A percentile compares a stretch with the other conserved stretches of the same genome.
Evolutionary conservation across 164 flowering plant species (phyloP).

Genomic region (Vitis amurensis): DNA sequence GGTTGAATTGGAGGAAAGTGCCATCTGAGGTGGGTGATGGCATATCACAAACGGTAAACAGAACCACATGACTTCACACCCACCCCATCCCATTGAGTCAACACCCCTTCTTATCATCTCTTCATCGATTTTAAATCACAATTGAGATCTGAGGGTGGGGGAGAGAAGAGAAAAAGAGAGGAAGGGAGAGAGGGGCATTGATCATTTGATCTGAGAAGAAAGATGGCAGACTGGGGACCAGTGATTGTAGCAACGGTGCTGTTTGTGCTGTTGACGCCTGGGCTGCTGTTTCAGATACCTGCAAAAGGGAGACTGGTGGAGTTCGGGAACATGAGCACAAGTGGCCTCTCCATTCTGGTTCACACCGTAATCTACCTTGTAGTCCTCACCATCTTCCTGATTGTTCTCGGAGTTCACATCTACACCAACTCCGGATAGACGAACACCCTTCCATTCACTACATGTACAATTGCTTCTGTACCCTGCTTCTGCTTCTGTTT

Average conservation of each 20-base stretch:
- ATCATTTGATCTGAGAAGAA: too few relatives aligned
- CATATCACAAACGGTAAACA: too few relatives aligned
- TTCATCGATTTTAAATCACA: too few relatives aligned
- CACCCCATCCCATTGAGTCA: too few relatives aligned
- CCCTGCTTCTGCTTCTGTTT: too few relatives aligned
- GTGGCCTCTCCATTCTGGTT: constrained; percentile 47
- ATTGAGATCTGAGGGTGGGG: too few relatives aligned
- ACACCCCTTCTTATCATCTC: too few relatives aligned
- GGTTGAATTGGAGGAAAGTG: too few relatives aligned
- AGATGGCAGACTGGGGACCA: constrained; percentile 48
- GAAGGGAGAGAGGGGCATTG: background rate
- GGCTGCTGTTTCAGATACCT: constrained; percentile 55
- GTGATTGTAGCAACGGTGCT: constrained; percentile 57
- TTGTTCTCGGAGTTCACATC: constrained; percentile 57
- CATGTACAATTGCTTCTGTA: too few relatives aligned
- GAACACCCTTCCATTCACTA: too few relatives aligned
- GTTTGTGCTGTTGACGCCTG: constrained; percentile 59
- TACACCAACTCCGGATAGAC: constrained; percentile 25
- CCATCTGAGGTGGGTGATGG: too few relatives aligned
- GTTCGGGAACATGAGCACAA: constrained; percentile 50
- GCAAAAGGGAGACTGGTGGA: constrained; percentile 37
- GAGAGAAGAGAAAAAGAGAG: background rate
- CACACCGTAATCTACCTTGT: constrained; percentile 52
- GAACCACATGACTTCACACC: too few relatives aligned
- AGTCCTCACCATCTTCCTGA: constrained; percentile 42